Conservation (phyloP, 768 basidiomycete species). For the Pleurotus tuber-regium region DNA sequence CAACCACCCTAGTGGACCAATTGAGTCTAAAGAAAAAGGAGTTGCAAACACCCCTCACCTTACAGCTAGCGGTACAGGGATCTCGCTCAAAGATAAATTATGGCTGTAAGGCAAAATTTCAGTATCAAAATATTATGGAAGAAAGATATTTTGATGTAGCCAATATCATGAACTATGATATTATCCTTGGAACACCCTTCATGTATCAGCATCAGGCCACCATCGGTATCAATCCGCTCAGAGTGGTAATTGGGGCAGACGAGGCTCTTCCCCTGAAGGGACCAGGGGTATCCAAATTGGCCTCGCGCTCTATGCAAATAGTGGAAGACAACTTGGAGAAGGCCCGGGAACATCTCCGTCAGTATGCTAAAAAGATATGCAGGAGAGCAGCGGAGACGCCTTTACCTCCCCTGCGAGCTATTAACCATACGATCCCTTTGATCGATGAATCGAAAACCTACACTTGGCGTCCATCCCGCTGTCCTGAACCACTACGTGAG, state of each 20-base stretch:
- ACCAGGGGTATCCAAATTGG: constrained; percentile 9
- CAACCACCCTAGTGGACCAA: constrained; percentile 31
- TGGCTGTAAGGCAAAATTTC: constrained; percentile 19
- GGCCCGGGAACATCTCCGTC: constrained; percentile 7
- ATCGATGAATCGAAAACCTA: constrained; percentile 21
- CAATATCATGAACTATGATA: constrained; percentile 35
- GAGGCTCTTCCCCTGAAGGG: constrained; percentile 15
- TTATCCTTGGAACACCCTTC: constrained; percentile 33
- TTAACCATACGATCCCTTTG: constrained; percentile 25
- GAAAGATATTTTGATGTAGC: constrained; percentile 31
- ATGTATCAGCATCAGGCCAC: constrained; percentile 27
- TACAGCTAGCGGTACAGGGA: constrained; percentile 37
- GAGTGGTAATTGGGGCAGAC: constrained; percentile 13
- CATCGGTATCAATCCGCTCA: constrained; percentile 24
- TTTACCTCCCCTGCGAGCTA: constrained; percentile 22
- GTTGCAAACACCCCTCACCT: constrained; percentile 28
- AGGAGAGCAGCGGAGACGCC: constrained; percentile 17
- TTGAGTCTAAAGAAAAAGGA: constrained; percentile 21
- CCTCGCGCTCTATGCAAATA: constrained; percentile 11
- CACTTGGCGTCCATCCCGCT: constrained; percentile 19
- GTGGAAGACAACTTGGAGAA: constrained; percentile 7
- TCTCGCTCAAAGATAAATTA: constrained; percentile 33
- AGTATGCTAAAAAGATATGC: constrained; percentile 20
- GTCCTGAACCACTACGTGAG: constrained; percentile 19
- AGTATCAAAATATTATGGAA: constrained; percentile 30